Evolutionary conservation across 2,329 filamentous ascomycete species (phyloP), one percentile per base, ranked within the genome.

Genomic region (Chalaropsis ovoidea): DNA sequence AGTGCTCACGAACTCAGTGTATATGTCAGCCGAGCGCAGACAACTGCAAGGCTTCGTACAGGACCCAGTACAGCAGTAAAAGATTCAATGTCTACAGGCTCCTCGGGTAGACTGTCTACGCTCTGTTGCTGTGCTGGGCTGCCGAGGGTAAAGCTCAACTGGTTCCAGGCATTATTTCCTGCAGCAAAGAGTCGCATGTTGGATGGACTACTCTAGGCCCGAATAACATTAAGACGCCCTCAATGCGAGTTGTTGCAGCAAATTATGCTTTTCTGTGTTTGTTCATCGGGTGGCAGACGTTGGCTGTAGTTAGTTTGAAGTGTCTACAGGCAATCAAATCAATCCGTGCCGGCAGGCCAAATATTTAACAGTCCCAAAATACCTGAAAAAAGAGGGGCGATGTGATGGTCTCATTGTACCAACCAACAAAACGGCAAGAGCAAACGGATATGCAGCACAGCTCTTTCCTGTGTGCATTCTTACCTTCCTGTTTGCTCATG

Each of bases 111-210:
- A 4, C 10, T 60, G 31, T 15, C 49, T 47, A 35, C 13, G 35
- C 13, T 13, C 8, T 35, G 11, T 7, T 52, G 39, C 19, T 61
- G 43, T 10, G 15, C 22, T 22, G 15, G n/a, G 6, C 66, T 67
- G 13, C 49, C 1, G 15, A 49, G 62, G 7, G 54, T 54, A 67
- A 83, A 79, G 1, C 71, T 69, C 17, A 85, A 76, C 70, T 86
- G 82, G 65, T 74, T 73, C 81, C 81, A 86, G 64, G 82, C 81
- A 70, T 86, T 86, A 73, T 82, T 80, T 49, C 83, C 83, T 2
- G 79, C 69, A 52, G 78, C 81, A 70, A 80, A 81, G 4, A 86
- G 72, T 63, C 45, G 42, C 43, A 49, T 62, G 6, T 35, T 56
- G 11, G 15, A 35, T 8, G 15, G 8, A 10, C 43, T 15, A 19